Percentiles rank a stretch among this genome's conserved stretches.
Evolutionary conservation across 2,329 filamentous ascomycete genomes (phyloP).

Genomic region (Penicillium sp.): DNA sequence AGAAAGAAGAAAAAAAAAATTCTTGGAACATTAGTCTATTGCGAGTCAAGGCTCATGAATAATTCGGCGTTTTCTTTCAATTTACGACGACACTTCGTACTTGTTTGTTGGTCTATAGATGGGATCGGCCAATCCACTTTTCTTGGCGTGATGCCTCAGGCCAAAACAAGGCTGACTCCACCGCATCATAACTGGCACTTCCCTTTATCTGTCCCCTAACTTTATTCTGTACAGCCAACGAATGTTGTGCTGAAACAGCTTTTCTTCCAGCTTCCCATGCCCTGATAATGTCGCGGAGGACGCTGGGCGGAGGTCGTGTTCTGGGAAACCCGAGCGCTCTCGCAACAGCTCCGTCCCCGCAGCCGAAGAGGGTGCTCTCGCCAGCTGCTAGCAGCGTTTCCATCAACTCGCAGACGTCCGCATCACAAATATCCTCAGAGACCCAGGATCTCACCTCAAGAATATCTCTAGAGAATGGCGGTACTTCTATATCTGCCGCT

Average conservation of each 20-base stretch:
- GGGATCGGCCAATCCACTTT: neutral
- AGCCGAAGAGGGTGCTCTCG: constrained; percentile 53
- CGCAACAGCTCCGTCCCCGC: constrained; percentile 56
- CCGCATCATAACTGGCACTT: constrained; percentile 20
- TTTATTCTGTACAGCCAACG: constrained; percentile 21
- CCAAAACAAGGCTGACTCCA: constrained; percentile 20
- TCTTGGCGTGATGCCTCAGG: constrained; percentile 19
- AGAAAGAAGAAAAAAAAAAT: too few species aligned
- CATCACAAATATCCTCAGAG: constrained; percentile 69
- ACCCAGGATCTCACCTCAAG: constrained; percentile 78
- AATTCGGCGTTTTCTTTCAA: too few species aligned
- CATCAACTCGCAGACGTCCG: constrained; percentile 72
- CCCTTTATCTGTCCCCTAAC: constrained; percentile 10
- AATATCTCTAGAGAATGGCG: constrained; percentile 69
- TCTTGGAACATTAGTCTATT: too few species aligned
- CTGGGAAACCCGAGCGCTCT: constrained; percentile 83
- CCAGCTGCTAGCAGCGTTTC: constrained; percentile 74
- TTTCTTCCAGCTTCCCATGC: constrained; percentile 32
- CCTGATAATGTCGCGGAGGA: constrained; percentile 74
- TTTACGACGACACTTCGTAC: too few species aligned
- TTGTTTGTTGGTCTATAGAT: neutral
- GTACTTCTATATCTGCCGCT: constrained; percentile 48
- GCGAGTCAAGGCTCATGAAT: too few species aligned
- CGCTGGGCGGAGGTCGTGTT: constrained; percentile 88
- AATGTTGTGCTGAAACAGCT: constrained; percentile 20